Base-by-base conservation (phyloP, 1,284 basidiomycete genomes). In the Leccinum holopus region DNA sequence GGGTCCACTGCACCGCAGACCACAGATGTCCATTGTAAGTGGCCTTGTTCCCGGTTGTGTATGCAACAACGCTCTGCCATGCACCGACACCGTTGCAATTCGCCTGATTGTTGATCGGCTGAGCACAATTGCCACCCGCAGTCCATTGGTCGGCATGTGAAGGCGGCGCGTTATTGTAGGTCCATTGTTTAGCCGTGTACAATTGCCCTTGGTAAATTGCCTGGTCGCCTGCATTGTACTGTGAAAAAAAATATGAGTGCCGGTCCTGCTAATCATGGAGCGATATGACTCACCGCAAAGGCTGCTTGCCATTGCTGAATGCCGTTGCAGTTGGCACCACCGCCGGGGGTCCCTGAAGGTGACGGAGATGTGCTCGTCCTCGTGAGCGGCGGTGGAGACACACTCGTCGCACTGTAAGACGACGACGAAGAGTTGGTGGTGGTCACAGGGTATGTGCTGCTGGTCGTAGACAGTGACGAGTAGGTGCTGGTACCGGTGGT, bases 161-260 rank as follows among this genome's bases (percentile, higher is more conserved):
- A 0, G 61, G 51, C 0, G 71, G 74, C 0, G 56, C 55, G 1
- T 68, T 74, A 44, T 75, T 59, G 3, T 59, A 76, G 0, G 64
- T 71, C 74, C 71, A 76, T 6, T 76, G 74, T 5, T 5, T 66
- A 5, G 71, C 71, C 1, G 67, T 69, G 35, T 28, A 75, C 32
- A 76, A 9, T 1, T 70, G 63, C 1, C 52, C 35, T 12, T 67
- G 63, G 9, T 56, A 75, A 3, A 76, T 72, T 6, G 58, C 74
- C 39, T 47, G 32, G 0, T 66, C 21, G 1, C 71, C 72, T 1
- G 72, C 62, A 6, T 6, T 47, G 3, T 76, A 74, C 71, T 75
- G 4, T 2, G 1, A 9, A 9, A 7, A 1, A 5, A 1, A 28
- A 7, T 6, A 35, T 75, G 6, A 70, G 47, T 9, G 2, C 3